Evolutionary conservation across 768 basidiomycete species (phyloP).

Genomic region (Mycena floridula): DNA sequence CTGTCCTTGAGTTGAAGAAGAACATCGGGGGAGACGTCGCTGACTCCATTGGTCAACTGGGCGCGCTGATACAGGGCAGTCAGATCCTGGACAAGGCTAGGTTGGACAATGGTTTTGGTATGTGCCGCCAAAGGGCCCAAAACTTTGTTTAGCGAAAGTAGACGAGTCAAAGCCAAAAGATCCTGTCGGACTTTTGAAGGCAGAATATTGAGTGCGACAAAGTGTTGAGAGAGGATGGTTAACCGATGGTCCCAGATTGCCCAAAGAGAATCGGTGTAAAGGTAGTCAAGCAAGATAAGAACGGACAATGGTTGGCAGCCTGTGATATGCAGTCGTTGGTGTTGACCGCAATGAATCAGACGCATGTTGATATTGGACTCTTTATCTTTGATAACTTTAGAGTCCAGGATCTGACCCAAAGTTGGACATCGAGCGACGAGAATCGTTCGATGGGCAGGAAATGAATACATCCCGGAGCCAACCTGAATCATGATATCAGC

Average conservation of each 20-base stretch:
- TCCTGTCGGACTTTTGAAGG: conserved; percentile 53
- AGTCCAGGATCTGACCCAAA: conserved; percentile 5
- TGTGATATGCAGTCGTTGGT: conserved; percentile 32
- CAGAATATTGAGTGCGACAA: conserved; percentile 33
- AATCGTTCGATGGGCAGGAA: conserved; percentile 22
- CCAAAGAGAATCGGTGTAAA: conserved; percentile 84
- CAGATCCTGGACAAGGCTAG: conserved; percentile 48
- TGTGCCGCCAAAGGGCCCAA: conserved; percentile 49
- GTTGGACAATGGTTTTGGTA: conserved; percentile 45
- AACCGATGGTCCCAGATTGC: conserved; percentile 83
- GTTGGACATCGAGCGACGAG: conserved; percentile 49
- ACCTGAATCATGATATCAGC: not conserved
- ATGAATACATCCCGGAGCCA: not conserved
- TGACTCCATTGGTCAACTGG: conserved; percentile 12
- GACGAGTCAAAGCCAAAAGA: conserved; percentile 47
- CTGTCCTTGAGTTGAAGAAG: conserved; percentile 64
- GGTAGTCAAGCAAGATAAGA: conserved; percentile 72
- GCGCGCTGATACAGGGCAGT: conserved; percentile 37
- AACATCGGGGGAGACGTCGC: conserved; percentile 49
- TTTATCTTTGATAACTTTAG: conserved; percentile 18
- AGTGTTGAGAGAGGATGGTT: conserved; percentile 33
- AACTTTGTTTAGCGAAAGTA: conserved; percentile 56
- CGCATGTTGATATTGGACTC: conserved; percentile 24
- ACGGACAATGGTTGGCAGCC: conserved; percentile 61
- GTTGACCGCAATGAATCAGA: conserved; percentile 8